These are phyloP conservation scores for Lentinula guzmanii DNA, from an alignment of 768 basidiomycete species.

Conservation along the genomic window DNA sequence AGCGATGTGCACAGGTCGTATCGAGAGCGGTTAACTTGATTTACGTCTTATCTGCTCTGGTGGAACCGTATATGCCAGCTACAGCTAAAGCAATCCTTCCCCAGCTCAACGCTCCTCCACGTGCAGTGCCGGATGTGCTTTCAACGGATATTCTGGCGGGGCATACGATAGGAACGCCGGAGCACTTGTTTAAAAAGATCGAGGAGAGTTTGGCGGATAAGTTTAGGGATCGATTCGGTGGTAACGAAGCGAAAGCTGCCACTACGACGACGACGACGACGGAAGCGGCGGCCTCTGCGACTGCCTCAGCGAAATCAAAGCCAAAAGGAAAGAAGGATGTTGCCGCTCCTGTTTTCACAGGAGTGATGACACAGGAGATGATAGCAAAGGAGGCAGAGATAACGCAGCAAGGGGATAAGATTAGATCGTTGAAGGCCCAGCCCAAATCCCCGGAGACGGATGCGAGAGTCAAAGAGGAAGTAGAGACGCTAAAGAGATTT, in stretches of 20 bases:
- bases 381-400: conserved; percentile 71
- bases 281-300: neutral
- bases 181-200: conserved; percentile 90
- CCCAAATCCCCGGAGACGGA: conserved; percentile 59
- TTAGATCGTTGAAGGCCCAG: conserved; percentile 65
- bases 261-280: conserved; percentile 22
- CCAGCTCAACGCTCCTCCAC: conserved; percentile 87
- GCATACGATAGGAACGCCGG: conserved; percentile 80
- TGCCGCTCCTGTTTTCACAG: conserved; percentile 15
- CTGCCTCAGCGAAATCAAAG: neutral
- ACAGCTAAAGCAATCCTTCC: conserved; percentile 74
- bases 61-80: conserved; percentile 96
- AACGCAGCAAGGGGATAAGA: conserved; percentile 66
- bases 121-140: conserved; percentile 68
- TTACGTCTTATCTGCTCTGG: conserved; percentile 77
- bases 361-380: conserved; percentile 69
- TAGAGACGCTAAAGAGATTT: conserved; percentile 58
- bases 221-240: conserved; percentile 79
- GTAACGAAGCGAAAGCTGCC: conserved; percentile 34
- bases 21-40: conserved; percentile 90
- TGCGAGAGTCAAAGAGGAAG: conserved; percentile 51
- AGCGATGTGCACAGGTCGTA: conserved; percentile 86
- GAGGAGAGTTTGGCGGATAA: conserved; percentile 84
- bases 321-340: neutral
- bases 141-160: conserved; percentile 81